These are phyloP conservation scores for Silene noctiflora DNA, from an alignment of 179 eudicot species.

Conservation along the genomic window DNA sequence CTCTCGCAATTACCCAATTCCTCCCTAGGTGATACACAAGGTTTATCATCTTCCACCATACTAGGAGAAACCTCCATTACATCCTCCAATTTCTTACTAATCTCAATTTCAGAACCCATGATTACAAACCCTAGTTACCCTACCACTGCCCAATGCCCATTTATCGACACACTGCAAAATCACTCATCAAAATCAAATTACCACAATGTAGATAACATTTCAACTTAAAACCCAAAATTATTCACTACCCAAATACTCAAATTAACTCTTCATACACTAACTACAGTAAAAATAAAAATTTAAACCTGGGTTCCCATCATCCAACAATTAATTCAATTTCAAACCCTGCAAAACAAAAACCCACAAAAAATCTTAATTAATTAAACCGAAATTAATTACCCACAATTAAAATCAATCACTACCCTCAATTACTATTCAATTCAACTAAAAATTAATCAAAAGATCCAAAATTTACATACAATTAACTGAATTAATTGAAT, in stretches of 20 bases:
- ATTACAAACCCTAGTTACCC: constrained; percentile 8
- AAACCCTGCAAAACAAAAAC: constrained; percentile 15
- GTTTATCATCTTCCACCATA: constrained; percentile 27
- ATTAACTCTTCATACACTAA: not conserved
- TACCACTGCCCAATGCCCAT: not conserved
- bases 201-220: constrained; percentile 13
- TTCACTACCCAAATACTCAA: constrained; percentile 19
- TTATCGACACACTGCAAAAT: constrained; percentile 4
- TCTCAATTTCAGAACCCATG: constrained; percentile 47
- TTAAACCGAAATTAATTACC: not conserved
- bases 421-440: not conserved
- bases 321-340: constrained; percentile 8
- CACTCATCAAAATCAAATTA: constrained; percentile 4
- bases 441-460: not conserved
- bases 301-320: not conserved
- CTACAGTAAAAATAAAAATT: not conserved
- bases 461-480: not conserved
- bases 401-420: not conserved
- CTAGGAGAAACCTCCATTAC: constrained; percentile 37
- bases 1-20: constrained; percentile 33
- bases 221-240: constrained; percentile 9
- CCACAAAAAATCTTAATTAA: constrained; percentile 10
- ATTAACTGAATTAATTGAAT: no score
- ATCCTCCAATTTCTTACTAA: constrained; percentile 28
- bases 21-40: constrained; percentile 33